Evolutionary conservation across 208 protist species (phyloP).

Genomic region (Willaertia magna): DNA sequence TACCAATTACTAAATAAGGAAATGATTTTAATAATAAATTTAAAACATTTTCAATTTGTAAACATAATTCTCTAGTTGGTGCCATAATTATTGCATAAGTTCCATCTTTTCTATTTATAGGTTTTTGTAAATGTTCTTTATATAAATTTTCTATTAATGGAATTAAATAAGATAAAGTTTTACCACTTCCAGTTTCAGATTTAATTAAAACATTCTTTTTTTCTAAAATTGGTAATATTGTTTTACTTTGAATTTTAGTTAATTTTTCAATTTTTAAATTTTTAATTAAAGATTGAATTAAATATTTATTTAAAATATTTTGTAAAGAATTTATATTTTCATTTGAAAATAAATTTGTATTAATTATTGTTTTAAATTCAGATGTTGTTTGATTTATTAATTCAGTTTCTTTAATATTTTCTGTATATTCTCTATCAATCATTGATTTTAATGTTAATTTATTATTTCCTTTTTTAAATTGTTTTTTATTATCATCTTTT

Average conservation of each 20-base stretch:
- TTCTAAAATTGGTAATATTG: not conserved
- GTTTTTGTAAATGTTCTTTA: not conserved
- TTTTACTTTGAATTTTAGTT: not conserved
- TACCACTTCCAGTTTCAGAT: constrained; percentile 15
- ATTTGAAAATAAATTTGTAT: no score
- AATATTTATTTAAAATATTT: no score
- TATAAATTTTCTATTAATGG: not conserved
- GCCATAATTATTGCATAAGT: constrained; percentile 28
- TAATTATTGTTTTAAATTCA: no score
- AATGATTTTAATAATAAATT: constrained; percentile 21
- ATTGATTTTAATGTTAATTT: no score
- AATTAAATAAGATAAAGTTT: constrained; percentile 13
- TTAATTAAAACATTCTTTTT: constrained; percentile 11
- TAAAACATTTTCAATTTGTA: constrained; percentile 35
- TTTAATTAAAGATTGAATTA: not conserved
- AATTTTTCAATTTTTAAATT: not conserved
- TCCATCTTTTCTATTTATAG: constrained; percentile 1
- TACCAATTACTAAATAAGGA: constrained; percentile 36
- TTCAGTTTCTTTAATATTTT: no score
- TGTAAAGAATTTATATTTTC: no score
- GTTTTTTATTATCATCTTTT: no score
- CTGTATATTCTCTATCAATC: no score
- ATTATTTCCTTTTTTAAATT: no score
- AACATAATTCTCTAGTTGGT: constrained; percentile 43
- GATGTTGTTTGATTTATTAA: no score